Evolutionary conservation across 208 protist genomes (phyloP).

Genomic region (Leishmania arabica): DNA sequence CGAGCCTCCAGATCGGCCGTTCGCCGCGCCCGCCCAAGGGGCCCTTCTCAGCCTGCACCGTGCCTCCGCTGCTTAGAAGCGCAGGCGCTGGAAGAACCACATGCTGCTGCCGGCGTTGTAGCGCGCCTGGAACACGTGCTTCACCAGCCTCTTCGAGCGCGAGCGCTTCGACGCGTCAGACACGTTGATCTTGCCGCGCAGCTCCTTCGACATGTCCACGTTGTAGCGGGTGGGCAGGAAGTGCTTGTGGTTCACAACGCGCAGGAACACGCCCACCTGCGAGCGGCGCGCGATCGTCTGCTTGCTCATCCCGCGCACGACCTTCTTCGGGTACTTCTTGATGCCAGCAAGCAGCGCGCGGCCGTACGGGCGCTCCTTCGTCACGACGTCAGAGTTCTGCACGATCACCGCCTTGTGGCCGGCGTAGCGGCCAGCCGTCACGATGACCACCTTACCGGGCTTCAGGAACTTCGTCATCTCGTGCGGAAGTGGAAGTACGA

Average conservation of each 20-base stretch:
- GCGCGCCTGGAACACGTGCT: constrained; percentile 93
- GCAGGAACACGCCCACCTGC: constrained; percentile 96
- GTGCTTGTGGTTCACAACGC: constrained; percentile 98
- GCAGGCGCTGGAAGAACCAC: constrained; percentile 99
- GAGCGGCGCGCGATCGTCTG: constrained; percentile 93
- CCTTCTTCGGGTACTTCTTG: constrained; percentile 95
- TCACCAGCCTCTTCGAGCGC: constrained; percentile 81
- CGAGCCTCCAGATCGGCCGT: background rate
- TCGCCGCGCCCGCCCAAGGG: background rate
- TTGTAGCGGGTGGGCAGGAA: constrained; percentile 98
- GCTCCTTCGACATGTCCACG: constrained; percentile 91
- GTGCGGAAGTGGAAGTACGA: constrained; percentile 13
- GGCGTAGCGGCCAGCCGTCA: constrained; percentile 97
- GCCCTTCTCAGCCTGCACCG: constrained; percentile 84
- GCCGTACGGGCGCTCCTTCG: constrained; percentile 94
- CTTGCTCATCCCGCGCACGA: constrained; percentile 95
- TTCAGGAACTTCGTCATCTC: constrained; percentile 95
- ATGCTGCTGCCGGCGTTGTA: constrained; percentile 97
- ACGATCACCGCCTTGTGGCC: constrained; percentile 98
- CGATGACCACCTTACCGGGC: constrained; percentile 97
- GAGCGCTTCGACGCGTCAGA: constrained; percentile 91
- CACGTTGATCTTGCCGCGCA: constrained; percentile 92
- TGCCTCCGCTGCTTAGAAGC: constrained; percentile 97
- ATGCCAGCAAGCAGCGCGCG: constrained; percentile 96
- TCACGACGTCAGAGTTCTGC: constrained; percentile 92